Base-by-base conservation (phyloP, 1,139 yeast genomes). In the Hyphopichia wangnamkhiaoensis region DNA sequence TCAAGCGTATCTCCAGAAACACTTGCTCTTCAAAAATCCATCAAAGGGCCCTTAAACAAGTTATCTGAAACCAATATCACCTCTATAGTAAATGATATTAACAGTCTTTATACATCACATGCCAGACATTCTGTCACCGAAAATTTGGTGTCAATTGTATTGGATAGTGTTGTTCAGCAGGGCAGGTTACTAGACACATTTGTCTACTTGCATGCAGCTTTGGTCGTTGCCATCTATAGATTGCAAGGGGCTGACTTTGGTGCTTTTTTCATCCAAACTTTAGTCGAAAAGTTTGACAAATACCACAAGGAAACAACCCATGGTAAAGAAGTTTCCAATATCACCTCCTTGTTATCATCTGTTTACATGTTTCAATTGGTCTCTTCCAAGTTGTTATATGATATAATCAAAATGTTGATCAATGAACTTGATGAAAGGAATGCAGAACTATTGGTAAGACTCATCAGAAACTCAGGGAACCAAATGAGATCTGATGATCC, bases 401-500 rank as follows among this genome's bases (percentile, higher is more conserved):
- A 90, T 56, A 59, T 93, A 25, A 79, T 93, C 42, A 68, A 68
- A 37, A 53, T 71, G 28, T 72, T 88, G 42, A 72, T 87, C 26
- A 54, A 58, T 4, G 76, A 79, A 12, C 76, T 89, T 27, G 73
- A 76, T 44, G 97, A 89, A 60, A 50, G 65, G 18, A 84, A 86
- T 48, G 88, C 95, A 1, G 98, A 91, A 51, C 63, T 88, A 25
- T 68, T 94, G 38, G 68, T 93, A 38, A 76, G 84, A 47, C 69
- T 93, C 18, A 71, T 93, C 17, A 76, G 86, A 37, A 80, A 80
- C 30, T 80, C 91, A 5, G 99, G 98, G 33, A 77, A 83, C 14
- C 90, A 88, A 55, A 78, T 94, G 63, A 79, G 98, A 52, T 68
- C 87, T 2, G 98, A 94, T 56, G 98, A 93, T 58, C 95, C 98